Percentiles rank a stretch among this genome's conserved stretches.
phyloP scores from a whole-genome alignment of 352 stramenopile genomes.

The Globisporangium emineosum region DNA sequence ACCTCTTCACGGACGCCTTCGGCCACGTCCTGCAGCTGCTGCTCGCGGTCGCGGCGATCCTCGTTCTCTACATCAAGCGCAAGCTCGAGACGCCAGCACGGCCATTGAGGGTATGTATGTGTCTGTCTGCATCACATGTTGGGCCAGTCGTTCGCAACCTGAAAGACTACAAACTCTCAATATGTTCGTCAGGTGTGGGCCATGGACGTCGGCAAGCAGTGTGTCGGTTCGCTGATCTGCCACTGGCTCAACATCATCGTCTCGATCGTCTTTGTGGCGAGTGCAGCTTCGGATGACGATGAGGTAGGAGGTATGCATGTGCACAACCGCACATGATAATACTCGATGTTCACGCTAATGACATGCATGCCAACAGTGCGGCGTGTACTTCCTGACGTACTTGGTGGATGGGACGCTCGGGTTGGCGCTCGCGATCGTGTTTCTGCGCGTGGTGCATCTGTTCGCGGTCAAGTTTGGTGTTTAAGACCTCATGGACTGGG shows the following conservation, averaged over 20 bases:
- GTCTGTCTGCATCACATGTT: background rate
- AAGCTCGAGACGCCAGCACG: constrained; percentile 73
- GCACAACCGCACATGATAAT: too few species aligned
- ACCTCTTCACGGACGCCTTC: constrained; percentile 72
- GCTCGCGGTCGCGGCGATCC: constrained; percentile 43
- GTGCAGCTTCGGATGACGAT: constrained; percentile 37
- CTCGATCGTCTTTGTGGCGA: constrained; percentile 53
- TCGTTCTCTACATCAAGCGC: constrained; percentile 76
- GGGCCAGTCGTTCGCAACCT: background rate
- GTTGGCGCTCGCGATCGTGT: too few species aligned
- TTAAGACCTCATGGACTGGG: constrained; percentile 43
- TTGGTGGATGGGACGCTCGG: too few species aligned
- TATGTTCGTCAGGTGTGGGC: constrained; percentile 43
- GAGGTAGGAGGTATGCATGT: too few species aligned
- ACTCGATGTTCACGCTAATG: too few species aligned
- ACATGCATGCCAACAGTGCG: too few species aligned
- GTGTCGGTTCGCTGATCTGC: constrained; percentile 50
- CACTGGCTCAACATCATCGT: constrained; percentile 63
- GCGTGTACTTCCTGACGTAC: constrained; percentile 74
- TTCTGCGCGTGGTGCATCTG: constrained; percentile 41
- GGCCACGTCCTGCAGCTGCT: constrained; percentile 52
- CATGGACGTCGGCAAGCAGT: constrained; percentile 71
- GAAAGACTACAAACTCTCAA: too few species aligned
- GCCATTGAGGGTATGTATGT: constrained; percentile 33
- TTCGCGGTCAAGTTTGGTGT: constrained; percentile 31